These are phyloP conservation scores for Ophiosphaerella korrae DNA, from an alignment of 2,329 filamentous ascomycete genomes.

Conservation along the genomic window DNA sequence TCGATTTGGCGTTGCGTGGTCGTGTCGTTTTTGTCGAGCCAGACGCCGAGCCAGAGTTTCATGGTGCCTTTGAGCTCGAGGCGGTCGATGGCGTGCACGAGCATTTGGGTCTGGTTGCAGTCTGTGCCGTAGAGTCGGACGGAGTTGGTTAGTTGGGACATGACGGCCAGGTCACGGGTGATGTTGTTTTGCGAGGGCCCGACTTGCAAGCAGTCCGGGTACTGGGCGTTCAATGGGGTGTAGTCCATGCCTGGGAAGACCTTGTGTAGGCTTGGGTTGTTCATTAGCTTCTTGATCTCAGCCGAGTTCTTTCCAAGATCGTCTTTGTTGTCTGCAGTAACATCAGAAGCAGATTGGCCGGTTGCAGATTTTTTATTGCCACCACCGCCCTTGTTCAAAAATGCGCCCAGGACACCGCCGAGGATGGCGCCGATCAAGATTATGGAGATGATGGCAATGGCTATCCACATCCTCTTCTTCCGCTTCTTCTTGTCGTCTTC, in stretches of 20 bases:
- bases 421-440: conserved; percentile 73
- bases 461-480: conserved; percentile 71
- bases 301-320: conserved; percentile 74
- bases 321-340: conserved; percentile 69
- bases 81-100: conserved; percentile 78
- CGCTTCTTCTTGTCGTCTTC: conserved; percentile 53
- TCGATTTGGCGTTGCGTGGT: conserved; percentile 82
- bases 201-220: conserved; percentile 76
- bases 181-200: conserved; percentile 93
- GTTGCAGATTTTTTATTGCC: conserved; percentile 26
- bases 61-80: conserved; percentile 71
- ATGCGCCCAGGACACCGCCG: conserved; percentile 74
- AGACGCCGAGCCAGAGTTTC: conserved; percentile 94
- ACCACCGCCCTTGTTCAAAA: conserved; percentile 59
- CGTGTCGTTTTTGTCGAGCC: conserved; percentile 82
- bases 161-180: conserved; percentile 85
- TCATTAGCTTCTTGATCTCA: conserved; percentile 81
- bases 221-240: conserved; percentile 88
- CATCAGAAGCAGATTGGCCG: conserved; percentile 42
- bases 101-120: conserved; percentile 96
- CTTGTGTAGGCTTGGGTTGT: conserved; percentile 82
- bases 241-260: conserved; percentile 97
- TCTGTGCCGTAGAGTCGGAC: conserved; percentile 92
- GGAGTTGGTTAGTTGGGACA: conserved; percentile 86
- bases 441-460: conserved; percentile 67